Base-by-base conservation (phyloP, 1,284 basidiomycete genomes). In the Moesziomyces sp. region DNA sequence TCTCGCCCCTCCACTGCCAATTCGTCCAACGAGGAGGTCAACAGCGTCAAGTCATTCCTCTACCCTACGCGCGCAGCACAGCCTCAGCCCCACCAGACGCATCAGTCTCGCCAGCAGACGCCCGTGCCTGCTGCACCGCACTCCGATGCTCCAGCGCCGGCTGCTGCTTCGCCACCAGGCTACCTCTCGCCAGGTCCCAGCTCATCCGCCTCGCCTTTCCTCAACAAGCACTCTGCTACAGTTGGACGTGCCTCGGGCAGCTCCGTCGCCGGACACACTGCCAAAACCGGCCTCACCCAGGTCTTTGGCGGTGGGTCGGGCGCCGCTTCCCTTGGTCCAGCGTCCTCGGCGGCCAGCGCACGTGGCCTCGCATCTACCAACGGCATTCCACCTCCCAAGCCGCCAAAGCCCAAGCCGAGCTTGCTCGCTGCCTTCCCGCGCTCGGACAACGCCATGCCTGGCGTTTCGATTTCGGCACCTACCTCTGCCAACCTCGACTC, bases 191-290 rank as follows among this genome's bases (percentile, higher is more conserved):
- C 65, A 0, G 58, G 60, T 5, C 65, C 74, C 3, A 57, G 58
- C 23, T 45, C 66, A 1, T 74, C 71, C 3, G 72, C 70, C 7
- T 72, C 71, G 8, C 71, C 74, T 0, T 74, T 69, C 54, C 63
- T 75, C 42, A 75, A 71, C 64, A 75, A 61, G 57, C 73, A 75
- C 38, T 58, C 72, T 35, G 72, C 66, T 2, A 66, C 67, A 3
- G 64, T 74, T 11, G 72, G 66, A 30, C 62, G 59, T 26, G 58
- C 66, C 6, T 58, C 66, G 7, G 62, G 57, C 35, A 56, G 52
- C 51, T 38, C 52, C 5, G 24, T 21, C 18, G 19, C 35, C 2
- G 65, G 61, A 1, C 28, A 58, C 34, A 46, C 58, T 13, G 69
- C 65, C 21, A 56, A 54, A 26, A 58, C 56, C 8, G 65, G 71